Conservation (phyloP, 2,329 filamentous ascomycete genomes). For the Ceratocystis smalleyi region DNA sequence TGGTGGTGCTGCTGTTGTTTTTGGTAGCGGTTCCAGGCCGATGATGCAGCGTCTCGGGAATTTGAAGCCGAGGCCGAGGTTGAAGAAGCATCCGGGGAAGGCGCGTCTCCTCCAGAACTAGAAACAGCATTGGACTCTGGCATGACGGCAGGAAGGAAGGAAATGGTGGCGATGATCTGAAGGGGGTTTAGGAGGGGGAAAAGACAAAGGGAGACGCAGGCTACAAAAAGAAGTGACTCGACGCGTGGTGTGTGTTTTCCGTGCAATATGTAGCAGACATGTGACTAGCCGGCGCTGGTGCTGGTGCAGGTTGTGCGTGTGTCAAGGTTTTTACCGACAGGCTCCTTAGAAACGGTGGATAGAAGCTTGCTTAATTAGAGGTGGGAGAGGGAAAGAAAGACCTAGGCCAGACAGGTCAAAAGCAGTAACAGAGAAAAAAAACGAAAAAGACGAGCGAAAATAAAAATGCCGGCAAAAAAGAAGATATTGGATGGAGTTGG, state of each 20-base stretch:
- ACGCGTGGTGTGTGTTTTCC: neutral
- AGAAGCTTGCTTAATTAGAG: neutral
- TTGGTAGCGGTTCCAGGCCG: constrained; percentile 1
- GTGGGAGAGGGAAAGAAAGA: neutral
- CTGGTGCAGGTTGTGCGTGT: neutral
- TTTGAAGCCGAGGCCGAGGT: neutral
- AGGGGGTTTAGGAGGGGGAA: neutral
- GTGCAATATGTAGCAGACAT: neutral
- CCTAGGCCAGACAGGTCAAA: neutral
- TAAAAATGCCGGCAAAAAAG: neutral
- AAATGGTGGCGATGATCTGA: neutral
- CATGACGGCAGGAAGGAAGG: neutral
- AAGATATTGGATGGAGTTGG: neutral
- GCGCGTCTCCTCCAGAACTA: neutral
- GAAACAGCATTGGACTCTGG: neutral
- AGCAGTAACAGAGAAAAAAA: neutral
- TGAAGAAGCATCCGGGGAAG: neutral
- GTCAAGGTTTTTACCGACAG: neutral
- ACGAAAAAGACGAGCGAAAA: neutral
- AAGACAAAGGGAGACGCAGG: neutral
- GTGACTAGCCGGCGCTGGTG: neutral
- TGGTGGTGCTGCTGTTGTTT: neutral
- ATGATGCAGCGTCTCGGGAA: neutral
- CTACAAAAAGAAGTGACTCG: neutral
- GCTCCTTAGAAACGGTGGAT: neutral